Percentiles rank a stretch among this genome's conserved stretches.
These are phyloP conservation scores for Cercospora sp. DNA, from an alignment of 2,329 filamentous ascomycete genomes.

Conservation along the genomic window DNA sequence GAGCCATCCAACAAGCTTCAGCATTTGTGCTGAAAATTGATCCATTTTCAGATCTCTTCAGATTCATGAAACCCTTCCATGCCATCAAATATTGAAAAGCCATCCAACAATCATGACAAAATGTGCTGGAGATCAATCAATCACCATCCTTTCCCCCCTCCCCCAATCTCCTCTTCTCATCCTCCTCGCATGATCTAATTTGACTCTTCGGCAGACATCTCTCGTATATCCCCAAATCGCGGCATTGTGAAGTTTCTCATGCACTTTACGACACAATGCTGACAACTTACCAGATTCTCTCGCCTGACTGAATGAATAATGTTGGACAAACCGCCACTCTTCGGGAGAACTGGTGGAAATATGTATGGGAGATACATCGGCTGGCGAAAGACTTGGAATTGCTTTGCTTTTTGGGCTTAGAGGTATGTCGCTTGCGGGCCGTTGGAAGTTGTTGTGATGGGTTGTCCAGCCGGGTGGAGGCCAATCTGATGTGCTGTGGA, in stretches of 20 bases:
- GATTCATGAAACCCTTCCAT: background rate
- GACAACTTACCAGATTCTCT: background rate
- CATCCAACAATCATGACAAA: background rate
- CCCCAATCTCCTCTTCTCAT: background rate
- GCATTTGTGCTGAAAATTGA: too few species aligned
- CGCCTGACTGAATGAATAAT: background rate
- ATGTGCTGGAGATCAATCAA: background rate
- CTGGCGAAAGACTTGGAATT: background rate
- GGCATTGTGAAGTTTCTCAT: background rate
- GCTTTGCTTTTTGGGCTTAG: background rate
- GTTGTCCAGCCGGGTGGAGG: background rate
- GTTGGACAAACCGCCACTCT: background rate
- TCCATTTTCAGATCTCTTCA: background rate
- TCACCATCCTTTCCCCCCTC: background rate
- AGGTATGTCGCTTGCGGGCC: background rate
- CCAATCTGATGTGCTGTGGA: background rate
- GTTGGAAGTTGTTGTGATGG: background rate
- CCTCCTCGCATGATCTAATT: background rate
- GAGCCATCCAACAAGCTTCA: too few species aligned
- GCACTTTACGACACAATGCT: background rate
- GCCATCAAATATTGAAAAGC: background rate
- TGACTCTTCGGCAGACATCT: background rate
- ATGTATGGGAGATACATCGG: background rate
- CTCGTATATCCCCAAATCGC: background rate
- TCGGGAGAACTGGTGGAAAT: background rate